phyloP scores from a whole-genome alignment of 1,284 basidiomycete species.

The Puccinia horiana region DNA sequence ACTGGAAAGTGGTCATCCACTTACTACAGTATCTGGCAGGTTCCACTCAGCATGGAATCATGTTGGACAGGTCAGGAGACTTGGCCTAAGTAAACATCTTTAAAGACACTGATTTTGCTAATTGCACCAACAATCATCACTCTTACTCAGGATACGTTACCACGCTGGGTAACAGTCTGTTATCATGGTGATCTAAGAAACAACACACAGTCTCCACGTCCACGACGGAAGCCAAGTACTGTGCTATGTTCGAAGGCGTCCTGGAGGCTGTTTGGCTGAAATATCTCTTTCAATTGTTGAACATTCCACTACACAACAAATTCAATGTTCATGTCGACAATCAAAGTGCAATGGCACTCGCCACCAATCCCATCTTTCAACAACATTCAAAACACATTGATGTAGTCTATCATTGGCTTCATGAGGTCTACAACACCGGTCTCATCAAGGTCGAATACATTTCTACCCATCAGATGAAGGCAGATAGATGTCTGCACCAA shows the following conservation, averaged over 20 bases:
- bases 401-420: constrained; percentile 4
- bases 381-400: constrained; percentile 2
- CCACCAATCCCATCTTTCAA: constrained; percentile 4
- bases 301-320: background rate
- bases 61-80: background rate
- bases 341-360: background rate
- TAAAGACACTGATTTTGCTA: background rate
- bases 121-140: background rate
- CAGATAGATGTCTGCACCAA: constrained; percentile 8
- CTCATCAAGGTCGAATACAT: background rate
- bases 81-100: background rate
- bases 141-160: constrained; percentile 7
- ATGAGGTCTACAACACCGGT: background rate
- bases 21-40: background rate
- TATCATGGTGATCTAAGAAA: constrained; percentile 11
- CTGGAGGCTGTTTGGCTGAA: background rate
- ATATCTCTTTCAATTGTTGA: background rate
- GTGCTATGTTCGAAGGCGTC: background rate
- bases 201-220: background rate
- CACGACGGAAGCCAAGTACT: background rate
- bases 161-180: background rate
- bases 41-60: background rate
- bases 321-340: background rate
- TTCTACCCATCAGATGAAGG: background rate
- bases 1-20: constrained; percentile 13